Percentiles rank a stretch among this genome's conserved stretches.
Conservation (phyloP, 2,329 filamentous ascomycete genomes). For the Aspergillus quadrilineatus region DNA sequence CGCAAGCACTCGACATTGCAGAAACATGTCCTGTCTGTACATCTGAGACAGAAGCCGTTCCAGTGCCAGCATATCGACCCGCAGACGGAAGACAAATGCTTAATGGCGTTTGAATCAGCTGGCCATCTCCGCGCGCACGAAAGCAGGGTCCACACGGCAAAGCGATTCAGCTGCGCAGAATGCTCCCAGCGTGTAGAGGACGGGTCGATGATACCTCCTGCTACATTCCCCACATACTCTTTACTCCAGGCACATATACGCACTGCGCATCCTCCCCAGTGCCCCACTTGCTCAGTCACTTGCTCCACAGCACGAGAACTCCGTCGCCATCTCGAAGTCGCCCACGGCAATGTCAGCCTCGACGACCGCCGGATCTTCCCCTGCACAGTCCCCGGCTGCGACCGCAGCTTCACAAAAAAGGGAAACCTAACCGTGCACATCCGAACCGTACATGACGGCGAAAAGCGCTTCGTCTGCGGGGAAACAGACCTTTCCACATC, state of each 20-base stretch:
- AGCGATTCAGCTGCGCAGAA: constrained; percentile 73
- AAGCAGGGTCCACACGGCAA: constrained; percentile 66
- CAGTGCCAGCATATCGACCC: constrained; percentile 63
- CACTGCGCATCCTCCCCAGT: constrained; percentile 68
- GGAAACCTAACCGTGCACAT: constrained; percentile 83
- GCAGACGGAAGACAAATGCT: constrained; percentile 58
- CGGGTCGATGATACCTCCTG: constrained; percentile 24
- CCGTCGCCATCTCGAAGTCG: constrained; percentile 73
- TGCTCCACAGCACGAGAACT: constrained; percentile 68
- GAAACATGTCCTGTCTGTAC: constrained; percentile 74
- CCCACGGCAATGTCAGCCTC: constrained; percentile 63
- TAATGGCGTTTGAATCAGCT: constrained; percentile 70
- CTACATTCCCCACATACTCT: constrained; percentile 69
- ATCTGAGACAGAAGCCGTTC: constrained; percentile 70
- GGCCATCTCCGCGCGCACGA: constrained; percentile 70
- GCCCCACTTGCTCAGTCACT: constrained; percentile 69
- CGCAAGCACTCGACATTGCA: constrained; percentile 84
- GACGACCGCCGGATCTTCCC: constrained; percentile 64
- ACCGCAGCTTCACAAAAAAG: constrained; percentile 74
- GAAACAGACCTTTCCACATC: constrained; percentile 59
- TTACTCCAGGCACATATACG: constrained; percentile 73
- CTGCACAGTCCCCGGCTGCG: constrained; percentile 69
- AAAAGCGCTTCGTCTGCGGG: constrained; percentile 75
- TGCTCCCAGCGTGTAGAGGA: constrained; percentile 52
- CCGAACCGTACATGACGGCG: constrained; percentile 71